Percentiles rank a stretch among this genome's conserved stretches.
Conservation (phyloP, 495 filamentous ascomycete genomes). For the Clavariopsis aquatica region DNA sequence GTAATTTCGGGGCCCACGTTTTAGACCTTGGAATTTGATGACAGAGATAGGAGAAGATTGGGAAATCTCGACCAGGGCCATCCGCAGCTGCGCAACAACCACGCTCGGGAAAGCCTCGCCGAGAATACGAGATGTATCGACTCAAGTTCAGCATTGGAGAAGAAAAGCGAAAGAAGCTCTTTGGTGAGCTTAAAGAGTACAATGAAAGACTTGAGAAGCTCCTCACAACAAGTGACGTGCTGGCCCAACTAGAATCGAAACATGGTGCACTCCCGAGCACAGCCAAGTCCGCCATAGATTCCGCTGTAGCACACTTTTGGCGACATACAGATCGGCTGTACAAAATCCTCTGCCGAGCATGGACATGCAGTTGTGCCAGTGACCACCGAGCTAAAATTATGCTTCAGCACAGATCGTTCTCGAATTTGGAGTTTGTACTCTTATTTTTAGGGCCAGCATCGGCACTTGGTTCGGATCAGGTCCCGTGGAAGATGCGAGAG, state of each 20-base stretch:
- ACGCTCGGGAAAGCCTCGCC: conserved; percentile 7
- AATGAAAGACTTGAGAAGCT: conserved; percentile 26
- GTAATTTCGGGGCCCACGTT: background rate
- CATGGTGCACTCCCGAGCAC: background rate
- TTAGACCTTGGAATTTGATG: background rate
- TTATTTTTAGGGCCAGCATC: conserved; percentile 25
- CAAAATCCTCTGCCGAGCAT: conserved; percentile 16
- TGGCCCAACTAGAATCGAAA: conserved; percentile 3
- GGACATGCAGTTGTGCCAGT: conserved; percentile 13
- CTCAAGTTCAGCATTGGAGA: conserved; percentile 43
- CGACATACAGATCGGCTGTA: conserved; percentile 36
- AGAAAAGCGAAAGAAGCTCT: conserved; percentile 39
- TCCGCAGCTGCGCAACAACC: background rate
- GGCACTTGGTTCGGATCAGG: conserved; percentile 25
- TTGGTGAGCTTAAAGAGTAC: conserved; percentile 29
- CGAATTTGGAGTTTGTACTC: conserved; percentile 38
- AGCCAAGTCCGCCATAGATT: background rate
- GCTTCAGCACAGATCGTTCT: conserved; percentile 26
- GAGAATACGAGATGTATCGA: conserved; percentile 40
- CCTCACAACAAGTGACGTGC: conserved; percentile 23
- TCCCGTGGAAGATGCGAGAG: conserved; percentile 1
- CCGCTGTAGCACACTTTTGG: conserved; percentile 36
- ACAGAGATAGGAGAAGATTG: background rate
- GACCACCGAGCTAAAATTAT: conserved; percentile 11
- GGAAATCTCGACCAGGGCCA: background rate